Evolutionary conservation across 2,329 filamentous ascomycete genomes (phyloP).

Genomic region (Beauveria asiatica): DNA sequence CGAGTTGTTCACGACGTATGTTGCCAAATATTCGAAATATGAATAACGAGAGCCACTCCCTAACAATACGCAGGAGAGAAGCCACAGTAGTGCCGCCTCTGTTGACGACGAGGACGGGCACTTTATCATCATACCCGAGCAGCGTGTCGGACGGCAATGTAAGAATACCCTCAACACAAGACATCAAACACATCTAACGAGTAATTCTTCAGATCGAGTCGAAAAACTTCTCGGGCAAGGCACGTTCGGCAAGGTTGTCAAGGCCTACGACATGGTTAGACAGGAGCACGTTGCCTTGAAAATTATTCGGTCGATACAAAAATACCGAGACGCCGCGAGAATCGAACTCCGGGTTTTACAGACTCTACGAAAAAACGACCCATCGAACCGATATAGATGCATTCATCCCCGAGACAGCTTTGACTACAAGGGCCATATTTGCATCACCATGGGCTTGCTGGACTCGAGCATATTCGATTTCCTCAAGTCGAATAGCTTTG

Average conservation of each 20-base stretch:
- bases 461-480: slow-evolving; percentile 12
- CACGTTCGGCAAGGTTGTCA: slow-evolving; percentile 8
- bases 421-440: slow-evolving; percentile 11
- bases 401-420: slow-evolving; percentile 10
- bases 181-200: background rate
- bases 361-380: slow-evolving; percentile 7
- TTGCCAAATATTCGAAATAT: slow-evolving; percentile 7
- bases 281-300: slow-evolving; percentile 11
- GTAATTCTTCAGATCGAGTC: slow-evolving; percentile 3
- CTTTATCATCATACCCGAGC: slow-evolving; percentile 77
- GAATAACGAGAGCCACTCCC: background rate
- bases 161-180: background rate
- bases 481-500: slow-evolving; percentile 9
- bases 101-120: slow-evolving; percentile 88
- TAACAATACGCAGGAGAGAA: slow-evolving; percentile 11
- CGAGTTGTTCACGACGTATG: slow-evolving; percentile 48
- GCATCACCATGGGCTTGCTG: slow-evolving; percentile 10
- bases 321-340: slow-evolving; percentile 10
- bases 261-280: slow-evolving; percentile 6
- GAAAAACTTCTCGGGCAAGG: slow-evolving; percentile 10
- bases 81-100: slow-evolving; percentile 48
- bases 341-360: slow-evolving; percentile 9
- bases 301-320: slow-evolving; percentile 10
- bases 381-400: slow-evolving; percentile 6
- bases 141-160: slow-evolving; percentile 21